Percentiles rank a stretch among this genome's conserved stretches.
Evolutionary conservation across 140 eudicot genomes (phyloP).

Genomic region (Bidens hawaiensis): DNA sequence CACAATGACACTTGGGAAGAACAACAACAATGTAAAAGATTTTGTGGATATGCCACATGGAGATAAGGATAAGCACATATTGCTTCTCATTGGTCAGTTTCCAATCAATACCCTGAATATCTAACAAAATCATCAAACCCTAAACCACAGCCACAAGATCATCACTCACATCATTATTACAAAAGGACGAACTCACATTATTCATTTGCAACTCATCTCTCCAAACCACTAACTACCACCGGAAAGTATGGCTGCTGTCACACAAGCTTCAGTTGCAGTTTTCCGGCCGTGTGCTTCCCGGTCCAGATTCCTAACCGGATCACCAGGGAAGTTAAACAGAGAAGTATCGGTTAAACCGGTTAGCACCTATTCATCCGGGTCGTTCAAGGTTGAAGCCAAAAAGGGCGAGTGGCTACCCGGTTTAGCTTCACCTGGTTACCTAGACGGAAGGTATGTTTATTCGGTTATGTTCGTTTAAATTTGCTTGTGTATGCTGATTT

Average conservation of each 20-base stretch:
- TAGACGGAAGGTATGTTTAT: slow-evolving; percentile 66
- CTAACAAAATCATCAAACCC: slow-evolving; percentile 28
- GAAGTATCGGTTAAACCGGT: slow-evolving; percentile 41
- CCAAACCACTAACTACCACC: background rate
- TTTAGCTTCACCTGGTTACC: slow-evolving; percentile 84
- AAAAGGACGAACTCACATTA: slow-evolving; percentile 38
- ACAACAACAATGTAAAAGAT: slow-evolving; percentile 55
- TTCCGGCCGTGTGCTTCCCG: slow-evolving; percentile 53
- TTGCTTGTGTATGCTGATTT: too few species aligned
- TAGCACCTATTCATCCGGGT: slow-evolving; percentile 18
- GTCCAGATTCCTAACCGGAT: slow-evolving; percentile 58
- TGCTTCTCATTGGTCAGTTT: slow-evolving; percentile 47
- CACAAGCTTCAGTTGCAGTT: slow-evolving; percentile 74
- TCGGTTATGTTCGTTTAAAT: too few species aligned
- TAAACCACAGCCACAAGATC: slow-evolving; percentile 53
- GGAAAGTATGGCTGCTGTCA: slow-evolving; percentile 67
- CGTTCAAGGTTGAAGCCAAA: slow-evolving; percentile 84
- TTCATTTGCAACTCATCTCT: slow-evolving; percentile 19
- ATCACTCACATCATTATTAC: slow-evolving; percentile 27
- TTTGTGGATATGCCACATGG: slow-evolving; percentile 44
- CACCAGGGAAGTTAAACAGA: slow-evolving; percentile 56
- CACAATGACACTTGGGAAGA: slow-evolving; percentile 33
- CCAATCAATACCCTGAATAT: slow-evolving; percentile 31
- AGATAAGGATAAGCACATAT: slow-evolving; percentile 68
- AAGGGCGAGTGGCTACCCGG: slow-evolving; percentile 97